Percentiles rank a stretch among this genome's conserved stretches.
phyloP scores from a whole-genome alignment of 164 flowering plant genomes.

The Aristolochia contorta region DNA sequence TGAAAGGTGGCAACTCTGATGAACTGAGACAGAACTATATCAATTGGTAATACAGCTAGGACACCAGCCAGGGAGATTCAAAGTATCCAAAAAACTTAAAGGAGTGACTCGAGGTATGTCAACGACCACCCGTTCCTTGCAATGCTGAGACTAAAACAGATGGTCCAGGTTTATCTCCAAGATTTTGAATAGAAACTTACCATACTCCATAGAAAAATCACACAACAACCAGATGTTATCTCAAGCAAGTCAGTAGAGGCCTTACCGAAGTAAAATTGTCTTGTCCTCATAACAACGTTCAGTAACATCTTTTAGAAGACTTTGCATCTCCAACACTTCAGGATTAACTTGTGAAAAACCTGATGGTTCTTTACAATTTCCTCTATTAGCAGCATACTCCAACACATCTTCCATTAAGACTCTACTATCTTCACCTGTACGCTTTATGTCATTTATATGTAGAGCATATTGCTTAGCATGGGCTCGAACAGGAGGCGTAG shows the following conservation, averaged over 20 bases:
- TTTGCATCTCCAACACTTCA: conserved; percentile 10
- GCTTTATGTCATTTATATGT: conserved; percentile 51
- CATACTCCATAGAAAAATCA: too few species aligned
- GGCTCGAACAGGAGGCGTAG: conserved; percentile 75
- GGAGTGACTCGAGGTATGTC: too few species aligned
- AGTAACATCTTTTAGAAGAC: conserved; percentile 20
- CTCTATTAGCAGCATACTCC: conserved; percentile 41
- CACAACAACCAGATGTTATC: too few species aligned
- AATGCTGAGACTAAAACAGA: too few species aligned
- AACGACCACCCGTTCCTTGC: too few species aligned
- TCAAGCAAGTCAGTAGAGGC: background rate
- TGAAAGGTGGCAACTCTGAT: too few species aligned
- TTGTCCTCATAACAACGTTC: conserved; percentile 36
- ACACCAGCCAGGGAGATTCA: too few species aligned
- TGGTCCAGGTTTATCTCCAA: too few species aligned
- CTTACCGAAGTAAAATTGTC: conserved; percentile 61
- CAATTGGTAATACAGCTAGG: too few species aligned
- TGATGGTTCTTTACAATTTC: conserved; percentile 22
- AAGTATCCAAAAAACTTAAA: too few species aligned
- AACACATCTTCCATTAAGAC: conserved; percentile 71
- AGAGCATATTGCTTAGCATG: conserved; percentile 70
- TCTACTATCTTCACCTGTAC: conserved; percentile 85
- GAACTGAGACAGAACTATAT: too few species aligned
- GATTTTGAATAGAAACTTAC: too few species aligned
- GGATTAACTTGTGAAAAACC: conserved; percentile 15